These are phyloP conservation scores for Dittrichia graveolens DNA, from an alignment of 129 eudicot species.

Conservation along the genomic window DNA sequence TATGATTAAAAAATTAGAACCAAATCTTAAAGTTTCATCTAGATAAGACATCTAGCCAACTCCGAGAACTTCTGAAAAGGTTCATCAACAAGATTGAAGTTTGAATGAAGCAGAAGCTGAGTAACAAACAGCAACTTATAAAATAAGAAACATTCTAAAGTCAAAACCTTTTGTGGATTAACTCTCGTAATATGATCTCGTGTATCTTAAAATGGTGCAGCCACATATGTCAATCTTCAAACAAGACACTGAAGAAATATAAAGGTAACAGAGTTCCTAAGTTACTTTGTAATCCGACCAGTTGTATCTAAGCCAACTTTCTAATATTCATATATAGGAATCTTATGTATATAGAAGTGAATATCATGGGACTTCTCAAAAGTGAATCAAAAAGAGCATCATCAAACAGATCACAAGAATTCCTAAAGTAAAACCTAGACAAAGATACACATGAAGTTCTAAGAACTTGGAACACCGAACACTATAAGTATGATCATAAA, in stretches of 20 bases:
- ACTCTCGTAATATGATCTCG: background rate
- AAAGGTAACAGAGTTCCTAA: slow-evolving; percentile 12
- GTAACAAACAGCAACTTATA: slow-evolving; percentile 3
- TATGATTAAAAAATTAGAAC: background rate
- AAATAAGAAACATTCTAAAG: background rate
- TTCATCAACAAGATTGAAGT: background rate
- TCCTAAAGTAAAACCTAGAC: background rate
- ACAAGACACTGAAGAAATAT: background rate
- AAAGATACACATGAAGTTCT: slow-evolving; percentile 12
- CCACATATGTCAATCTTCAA: background rate
- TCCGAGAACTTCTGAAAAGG: background rate
- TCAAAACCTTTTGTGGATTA: background rate
- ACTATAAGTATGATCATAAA: slow-evolving; percentile 1
- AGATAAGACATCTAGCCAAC: background rate
- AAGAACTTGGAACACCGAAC: background rate
- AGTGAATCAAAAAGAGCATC: slow-evolving; percentile 17
- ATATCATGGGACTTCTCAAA: slow-evolving; percentile 16
- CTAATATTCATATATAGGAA: background rate
- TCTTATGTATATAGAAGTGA: background rate
- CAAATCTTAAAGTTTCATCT: slow-evolving; percentile 10
- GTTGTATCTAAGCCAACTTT: background rate
- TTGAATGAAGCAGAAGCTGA: slow-evolving; percentile 7
- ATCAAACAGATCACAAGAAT: slow-evolving; percentile 8
- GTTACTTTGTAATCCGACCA: background rate
- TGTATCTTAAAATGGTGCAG: background rate